These are phyloP conservation scores for Suhomyces prunicola DNA, from an alignment of 805 yeast genomes.

Conservation along the genomic window DNA sequence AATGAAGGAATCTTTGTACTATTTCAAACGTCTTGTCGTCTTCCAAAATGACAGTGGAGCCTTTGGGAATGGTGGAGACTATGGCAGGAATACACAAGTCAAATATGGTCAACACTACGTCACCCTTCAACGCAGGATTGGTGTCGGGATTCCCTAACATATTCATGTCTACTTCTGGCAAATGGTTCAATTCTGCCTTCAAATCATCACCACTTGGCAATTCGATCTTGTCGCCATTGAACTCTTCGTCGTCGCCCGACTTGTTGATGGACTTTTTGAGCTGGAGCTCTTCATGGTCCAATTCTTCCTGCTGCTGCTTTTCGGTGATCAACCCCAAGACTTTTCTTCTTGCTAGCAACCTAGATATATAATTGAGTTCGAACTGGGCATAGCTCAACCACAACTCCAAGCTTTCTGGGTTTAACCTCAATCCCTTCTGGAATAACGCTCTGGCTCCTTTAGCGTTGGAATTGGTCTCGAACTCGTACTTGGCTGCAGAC, in stretches of 20 bases:
- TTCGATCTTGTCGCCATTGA: slow-evolving; percentile 38
- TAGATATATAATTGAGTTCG: slow-evolving; percentile 82
- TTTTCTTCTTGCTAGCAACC: slow-evolving; percentile 77
- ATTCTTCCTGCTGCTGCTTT: slow-evolving; percentile 56
- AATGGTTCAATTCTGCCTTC: slow-evolving; percentile 60
- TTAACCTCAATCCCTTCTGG: slow-evolving; percentile 82
- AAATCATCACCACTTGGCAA: slow-evolving; percentile 54
- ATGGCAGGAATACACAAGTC: slow-evolving; percentile 34
- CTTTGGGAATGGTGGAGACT: slow-evolving; percentile 21
- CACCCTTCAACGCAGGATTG: slow-evolving; percentile 65
- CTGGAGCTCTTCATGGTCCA: slow-evolving; percentile 29
- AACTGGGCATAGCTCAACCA: slow-evolving; percentile 88
- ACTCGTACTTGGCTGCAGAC: slow-evolving; percentile 90
- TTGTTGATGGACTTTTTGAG: slow-evolving; percentile 40
- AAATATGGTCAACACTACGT: slow-evolving; percentile 41
- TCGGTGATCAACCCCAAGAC: slow-evolving; percentile 76
- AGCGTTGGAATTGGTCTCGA: slow-evolving; percentile 83
- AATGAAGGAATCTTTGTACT: slow-evolving; percentile 41
- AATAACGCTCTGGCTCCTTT: slow-evolving; percentile 83
- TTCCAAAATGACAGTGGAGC: slow-evolving; percentile 21
- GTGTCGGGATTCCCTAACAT: slow-evolving; percentile 84
- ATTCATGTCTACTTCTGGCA: slow-evolving; percentile 85
- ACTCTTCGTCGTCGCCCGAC: slow-evolving; percentile 23
- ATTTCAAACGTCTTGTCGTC: slow-evolving; percentile 42
- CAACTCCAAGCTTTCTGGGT: slow-evolving; percentile 63